Base-by-base conservation (phyloP, 2,329 filamentous ascomycete species). In the Didymosphaeria variabile region DNA sequence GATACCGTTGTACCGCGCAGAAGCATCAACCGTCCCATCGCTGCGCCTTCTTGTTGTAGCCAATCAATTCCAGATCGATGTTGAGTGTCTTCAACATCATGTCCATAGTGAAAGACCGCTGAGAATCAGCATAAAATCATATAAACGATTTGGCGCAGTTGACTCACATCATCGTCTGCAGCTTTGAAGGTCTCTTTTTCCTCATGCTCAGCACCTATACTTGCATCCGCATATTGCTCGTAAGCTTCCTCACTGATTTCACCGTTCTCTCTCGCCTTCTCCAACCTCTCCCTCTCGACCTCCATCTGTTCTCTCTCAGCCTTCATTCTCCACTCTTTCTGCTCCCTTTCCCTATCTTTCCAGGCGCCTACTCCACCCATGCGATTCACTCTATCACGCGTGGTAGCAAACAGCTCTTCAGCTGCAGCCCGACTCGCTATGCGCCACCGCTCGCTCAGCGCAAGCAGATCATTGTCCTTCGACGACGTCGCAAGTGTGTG, bases 51-150 rank as follows among this genome's bases (percentile, higher is more conserved):
- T 82, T 81, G 73, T 90, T 87, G 72, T 86, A 91, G 5, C 88
- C 89, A 65, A 91, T 88, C n/a, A 86, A 71, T 52, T 83, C 79
- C 5, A 86, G 76, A 58, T 90, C 87, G 59, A 91, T 85, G 68
- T 90, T 88, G 60, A 91, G 78, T 32, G 84, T 87, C 65, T 84
- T 84, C 17, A 91, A 81, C 89, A 91, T 91, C 83, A 87, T 87
- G 51, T 85, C 87, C 84, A 91, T 89, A 13, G 87, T 90, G 69
- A 91, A 90, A 13, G 84, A 84, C 87, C 77, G 59, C 7, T n/a
- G n/a, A 3, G 13, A 15, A 36, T 32, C 29, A 55, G 52, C n/a
- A 45, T 23, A 15, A 21, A 2, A 6, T 19, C 26, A 5, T 34
- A 19, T 3, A 8, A 19, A 15, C 15, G 40, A 12, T 10, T 7